A percentile compares a stretch with the other conserved stretches of the same genome.
Conservation (phyloP, 2,329 filamentous ascomycete genomes). For the Colletotrichum spinosum region DNA sequence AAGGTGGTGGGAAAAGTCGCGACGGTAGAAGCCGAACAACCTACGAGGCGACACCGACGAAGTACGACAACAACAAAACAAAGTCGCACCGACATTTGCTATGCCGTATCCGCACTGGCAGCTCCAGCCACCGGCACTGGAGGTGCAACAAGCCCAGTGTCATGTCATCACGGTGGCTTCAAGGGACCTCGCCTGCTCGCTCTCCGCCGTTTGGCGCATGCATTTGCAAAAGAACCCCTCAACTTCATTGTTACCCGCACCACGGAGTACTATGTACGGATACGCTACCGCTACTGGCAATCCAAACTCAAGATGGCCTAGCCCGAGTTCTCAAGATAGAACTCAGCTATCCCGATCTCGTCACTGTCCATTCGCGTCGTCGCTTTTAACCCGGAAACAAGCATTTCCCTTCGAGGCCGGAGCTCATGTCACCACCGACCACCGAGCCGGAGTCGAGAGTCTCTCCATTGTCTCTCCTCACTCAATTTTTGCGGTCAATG, state of each 20-base stretch:
- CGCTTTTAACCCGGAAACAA: slow-evolving; percentile 33
- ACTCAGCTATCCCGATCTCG: slow-evolving; percentile 26
- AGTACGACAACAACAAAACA: too few relatives aligned
- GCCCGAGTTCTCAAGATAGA: slow-evolving; percentile 33
- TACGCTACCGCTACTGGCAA: background rate
- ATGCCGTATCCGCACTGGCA: background rate
- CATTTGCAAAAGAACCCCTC: slow-evolving; percentile 25
- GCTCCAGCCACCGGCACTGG: background rate
- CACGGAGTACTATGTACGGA: slow-evolving; percentile 1
- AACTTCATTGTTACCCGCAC: slow-evolving; percentile 22
- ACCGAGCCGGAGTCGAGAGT: slow-evolving; percentile 15
- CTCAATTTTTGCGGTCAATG: slow-evolving; percentile 6
- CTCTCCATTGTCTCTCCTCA: background rate
- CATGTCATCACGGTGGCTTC: background rate
- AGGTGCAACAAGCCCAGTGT: background rate
- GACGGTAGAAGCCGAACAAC: too few relatives aligned
- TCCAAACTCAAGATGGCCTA: slow-evolving; percentile 21
- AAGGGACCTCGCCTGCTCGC: slow-evolving; percentile 5
- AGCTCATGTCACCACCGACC: slow-evolving; percentile 15
- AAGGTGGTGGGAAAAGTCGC: background rate
- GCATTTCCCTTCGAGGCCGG: slow-evolving; percentile 18
- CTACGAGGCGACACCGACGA: too few relatives aligned
- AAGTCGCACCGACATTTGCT: background rate
- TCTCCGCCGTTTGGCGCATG: slow-evolving; percentile 14
- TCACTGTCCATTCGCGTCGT: slow-evolving; percentile 18